These are phyloP conservation scores for Perilla frutescens DNA, from an alignment of 257 asterid species.

Conservation along the genomic window DNA sequence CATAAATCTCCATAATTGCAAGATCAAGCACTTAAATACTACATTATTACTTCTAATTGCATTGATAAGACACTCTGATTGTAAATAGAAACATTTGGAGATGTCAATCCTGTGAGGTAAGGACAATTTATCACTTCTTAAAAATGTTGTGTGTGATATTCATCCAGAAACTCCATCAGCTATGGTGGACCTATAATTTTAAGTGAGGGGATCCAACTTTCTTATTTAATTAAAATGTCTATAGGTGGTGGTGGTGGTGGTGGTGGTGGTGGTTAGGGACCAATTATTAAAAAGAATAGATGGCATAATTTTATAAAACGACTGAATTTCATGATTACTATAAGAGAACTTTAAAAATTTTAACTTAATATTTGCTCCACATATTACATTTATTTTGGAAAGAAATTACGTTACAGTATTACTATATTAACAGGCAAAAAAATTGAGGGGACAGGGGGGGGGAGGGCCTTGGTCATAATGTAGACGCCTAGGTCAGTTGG, in stretches of 20 bases:
- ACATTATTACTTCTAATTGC: slow-evolving; percentile 1
- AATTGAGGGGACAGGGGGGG: background rate
- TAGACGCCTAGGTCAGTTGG: background rate
- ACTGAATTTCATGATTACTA: background rate
- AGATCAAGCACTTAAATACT: slow-evolving; percentile 33
- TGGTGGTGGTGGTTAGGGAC: too few species aligned
- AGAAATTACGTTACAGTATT: background rate
- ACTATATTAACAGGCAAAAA: background rate
- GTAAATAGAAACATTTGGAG: slow-evolving; percentile 24
- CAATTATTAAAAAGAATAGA: background rate
- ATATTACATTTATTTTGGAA: background rate
- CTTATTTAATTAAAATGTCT: too few species aligned
- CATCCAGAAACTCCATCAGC: too few species aligned
- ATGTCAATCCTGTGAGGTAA: background rate
- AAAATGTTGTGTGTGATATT: background rate
- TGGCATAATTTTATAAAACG: background rate
- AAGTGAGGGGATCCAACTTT: background rate
- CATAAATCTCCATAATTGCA: slow-evolving; percentile 15
- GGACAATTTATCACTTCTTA: background rate
- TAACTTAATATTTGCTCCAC: background rate
- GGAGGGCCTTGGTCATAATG: background rate
- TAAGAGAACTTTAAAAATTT: background rate
- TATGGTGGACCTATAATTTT: background rate
- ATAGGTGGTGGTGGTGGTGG: too few species aligned
- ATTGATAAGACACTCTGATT: slow-evolving; percentile 19